Conservation (phyloP, 768 basidiomycete genomes). For the Gloeopeniophorella convolvens region DNA sequence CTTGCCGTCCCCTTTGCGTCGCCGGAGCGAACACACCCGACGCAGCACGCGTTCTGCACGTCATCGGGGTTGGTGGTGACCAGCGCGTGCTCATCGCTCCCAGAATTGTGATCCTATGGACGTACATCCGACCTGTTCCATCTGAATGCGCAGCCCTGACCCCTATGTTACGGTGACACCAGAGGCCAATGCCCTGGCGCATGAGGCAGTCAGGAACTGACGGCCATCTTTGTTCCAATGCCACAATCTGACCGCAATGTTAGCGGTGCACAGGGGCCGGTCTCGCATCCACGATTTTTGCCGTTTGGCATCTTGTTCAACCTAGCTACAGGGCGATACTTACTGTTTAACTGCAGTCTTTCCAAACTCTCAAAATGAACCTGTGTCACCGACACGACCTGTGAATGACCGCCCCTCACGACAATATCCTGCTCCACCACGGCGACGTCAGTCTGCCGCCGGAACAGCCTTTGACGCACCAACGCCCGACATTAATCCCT, state of each 20-base stretch:
- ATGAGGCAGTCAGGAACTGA: too few species aligned
- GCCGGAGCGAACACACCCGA: background rate
- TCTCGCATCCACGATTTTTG: background rate
- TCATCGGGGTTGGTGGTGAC: background rate
- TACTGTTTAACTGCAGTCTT: background rate
- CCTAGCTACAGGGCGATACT: background rate
- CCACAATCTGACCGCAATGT: too few species aligned
- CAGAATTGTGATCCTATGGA: too few species aligned
- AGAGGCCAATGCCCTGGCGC: too few species aligned
- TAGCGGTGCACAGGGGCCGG: background rate
- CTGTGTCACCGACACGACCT: conserved; percentile 8
- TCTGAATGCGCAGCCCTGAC: background rate
- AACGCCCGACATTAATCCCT: conserved; percentile 21
- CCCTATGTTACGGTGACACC: background rate
- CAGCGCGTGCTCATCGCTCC: background rate
- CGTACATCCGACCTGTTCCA: background rate
- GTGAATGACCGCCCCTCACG: conserved; percentile 13
- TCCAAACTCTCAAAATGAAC: conserved; percentile 7
- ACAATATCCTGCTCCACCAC: conserved; percentile 8
- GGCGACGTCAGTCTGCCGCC: conserved; percentile 16
- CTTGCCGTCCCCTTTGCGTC: too few species aligned
- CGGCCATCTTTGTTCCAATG: too few species aligned
- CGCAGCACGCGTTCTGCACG: background rate
- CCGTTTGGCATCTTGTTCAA: background rate
- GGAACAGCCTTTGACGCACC: conserved; percentile 15